These are phyloP conservation scores for Magnusiomyces suaveolens DNA, from an alignment of 1,139 yeast genomes.

Conservation along the genomic window DNA sequence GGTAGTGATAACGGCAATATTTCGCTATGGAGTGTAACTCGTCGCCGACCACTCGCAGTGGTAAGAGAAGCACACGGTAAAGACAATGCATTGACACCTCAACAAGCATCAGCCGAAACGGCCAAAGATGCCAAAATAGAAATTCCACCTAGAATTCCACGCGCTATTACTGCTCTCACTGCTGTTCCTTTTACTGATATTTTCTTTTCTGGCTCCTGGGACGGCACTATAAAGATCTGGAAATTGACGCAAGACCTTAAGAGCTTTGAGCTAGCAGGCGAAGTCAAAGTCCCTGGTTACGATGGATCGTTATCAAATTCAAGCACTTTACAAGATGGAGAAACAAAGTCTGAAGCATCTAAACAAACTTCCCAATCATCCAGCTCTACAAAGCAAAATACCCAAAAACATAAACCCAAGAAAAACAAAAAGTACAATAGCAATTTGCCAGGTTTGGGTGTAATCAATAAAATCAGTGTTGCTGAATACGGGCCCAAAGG, in stretches of 20 bases:
- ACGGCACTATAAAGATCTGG: conserved; percentile 72
- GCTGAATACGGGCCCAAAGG: conserved; percentile 49
- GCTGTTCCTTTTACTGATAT: conserved; percentile 87
- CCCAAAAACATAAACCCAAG: not conserved
- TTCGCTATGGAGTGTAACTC: conserved; percentile 77
- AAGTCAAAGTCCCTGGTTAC: conserved; percentile 28
- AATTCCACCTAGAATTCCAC: conserved; percentile 64
- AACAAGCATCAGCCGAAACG: conserved; percentile 61
- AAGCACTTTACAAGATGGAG: too few species aligned
- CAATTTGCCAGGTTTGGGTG: conserved; percentile 45
- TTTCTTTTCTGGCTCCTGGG: conserved; percentile 82
- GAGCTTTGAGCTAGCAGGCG: conserved; percentile 47
- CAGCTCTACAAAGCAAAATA: not conserved
- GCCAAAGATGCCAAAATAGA: conserved; percentile 30
- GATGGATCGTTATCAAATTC: conserved; percentile 16
- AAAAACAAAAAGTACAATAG: conserved; percentile 14
- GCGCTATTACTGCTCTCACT: conserved; percentile 72
- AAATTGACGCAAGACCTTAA: conserved; percentile 56
- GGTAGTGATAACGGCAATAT: conserved; percentile 92
- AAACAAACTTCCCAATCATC: too few species aligned
- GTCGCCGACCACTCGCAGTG: conserved; percentile 74
- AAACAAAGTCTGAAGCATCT: not conserved
- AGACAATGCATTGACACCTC: conserved; percentile 42
- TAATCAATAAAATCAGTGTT: conserved; percentile 57
- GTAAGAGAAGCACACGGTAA: conserved; percentile 71